A percentile compares a stretch with the other conserved stretches of the same genome.
phyloP scores from a whole-genome alignment of 257 asterid species.

The Verbascum thapsus region DNA sequence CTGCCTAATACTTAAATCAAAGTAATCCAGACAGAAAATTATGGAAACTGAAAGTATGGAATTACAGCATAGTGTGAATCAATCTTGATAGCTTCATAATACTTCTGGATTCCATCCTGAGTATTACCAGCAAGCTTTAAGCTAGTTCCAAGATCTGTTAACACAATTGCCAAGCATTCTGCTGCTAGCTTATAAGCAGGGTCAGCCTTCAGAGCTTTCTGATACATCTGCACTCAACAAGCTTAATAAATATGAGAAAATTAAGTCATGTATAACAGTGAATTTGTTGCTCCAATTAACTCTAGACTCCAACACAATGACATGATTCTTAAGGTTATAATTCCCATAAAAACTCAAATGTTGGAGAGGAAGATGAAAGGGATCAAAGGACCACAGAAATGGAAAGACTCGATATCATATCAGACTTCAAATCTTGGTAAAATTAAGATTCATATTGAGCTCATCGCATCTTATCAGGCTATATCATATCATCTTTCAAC shows the following conservation, averaged over 20 bases:
- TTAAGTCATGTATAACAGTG: slow-evolving; percentile 11
- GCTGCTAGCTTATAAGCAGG: slow-evolving; percentile 85
- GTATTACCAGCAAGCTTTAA: slow-evolving; percentile 96
- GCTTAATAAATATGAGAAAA: slow-evolving; percentile 13
- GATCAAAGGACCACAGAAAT: slow-evolving; percentile 4
- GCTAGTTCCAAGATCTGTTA: slow-evolving; percentile 98
- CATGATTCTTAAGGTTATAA: slow-evolving; percentile 17
- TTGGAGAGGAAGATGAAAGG: slow-evolving; percentile 14
- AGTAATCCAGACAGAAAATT: slow-evolving; percentile 10
- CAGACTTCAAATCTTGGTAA: slow-evolving; percentile 15
- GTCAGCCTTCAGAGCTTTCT: slow-evolving; percentile 83
- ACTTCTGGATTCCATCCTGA: slow-evolving; percentile 95
- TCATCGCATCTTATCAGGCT: slow-evolving; percentile 6
- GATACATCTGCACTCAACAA: slow-evolving; percentile 77
- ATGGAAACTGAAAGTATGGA: slow-evolving; percentile 32
- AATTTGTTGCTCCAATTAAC: slow-evolving; percentile 11
- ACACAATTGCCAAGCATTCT: slow-evolving; percentile 92
- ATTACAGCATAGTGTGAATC: slow-evolving; percentile 93
- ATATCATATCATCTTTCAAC: background rate
- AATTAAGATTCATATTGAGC: slow-evolving; percentile 3
- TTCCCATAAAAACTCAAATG: background rate
- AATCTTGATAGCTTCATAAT: slow-evolving; percentile 87
- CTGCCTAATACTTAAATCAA: slow-evolving; percentile 21
- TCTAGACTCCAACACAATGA: slow-evolving; percentile 14
- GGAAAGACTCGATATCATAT: slow-evolving; percentile 11